Conservation (phyloP, 2,329 filamentous ascomycete genomes). For the Exophiala spinifera region DNA sequence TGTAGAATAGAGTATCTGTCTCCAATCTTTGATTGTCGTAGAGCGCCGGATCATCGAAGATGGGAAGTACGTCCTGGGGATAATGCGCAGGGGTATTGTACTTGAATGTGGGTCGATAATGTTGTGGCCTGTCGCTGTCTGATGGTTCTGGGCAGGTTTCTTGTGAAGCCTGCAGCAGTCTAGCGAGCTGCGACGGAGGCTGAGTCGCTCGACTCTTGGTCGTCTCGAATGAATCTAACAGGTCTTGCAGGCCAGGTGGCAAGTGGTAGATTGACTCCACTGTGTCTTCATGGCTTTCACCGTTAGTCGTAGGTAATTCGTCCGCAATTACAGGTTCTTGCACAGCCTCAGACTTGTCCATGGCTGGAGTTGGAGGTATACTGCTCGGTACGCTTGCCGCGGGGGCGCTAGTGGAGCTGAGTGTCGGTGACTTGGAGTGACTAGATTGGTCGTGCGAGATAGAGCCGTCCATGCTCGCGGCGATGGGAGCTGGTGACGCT, state of each 20-base stretch:
- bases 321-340: conserved; percentile 36
- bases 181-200: conserved; percentile 64
- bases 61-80: conserved; percentile 84
- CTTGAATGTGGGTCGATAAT: conserved; percentile 78
- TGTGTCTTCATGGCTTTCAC: conserved; percentile 49
- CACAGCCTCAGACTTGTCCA: conserved; percentile 45
- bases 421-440: conserved; percentile 53
- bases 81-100: conserved; percentile 79
- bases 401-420: conserved; percentile 45
- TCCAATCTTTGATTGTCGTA: conserved; percentile 77
- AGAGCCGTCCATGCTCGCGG: conserved; percentile 39
- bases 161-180: conserved; percentile 73
- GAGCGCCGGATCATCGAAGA: conserved; percentile 86
- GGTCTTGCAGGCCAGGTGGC: conserved; percentile 80
- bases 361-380: conserved; percentile 46
- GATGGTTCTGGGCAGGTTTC: conserved; percentile 68
- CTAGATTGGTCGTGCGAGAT: conserved; percentile 32
- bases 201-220: conserved; percentile 67
- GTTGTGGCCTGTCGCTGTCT: conserved; percentile 78
- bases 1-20: conserved; percentile 94
- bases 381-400: conserved; percentile 40
- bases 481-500: conserved; percentile 37
- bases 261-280: conserved; percentile 91
- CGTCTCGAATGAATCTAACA: conserved; percentile 85
- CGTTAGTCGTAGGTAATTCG: conserved; percentile 47